Evolutionary conservation across 257 asterid species (phyloP).

Genomic region (Phtheirospermum japonicum): DNA sequence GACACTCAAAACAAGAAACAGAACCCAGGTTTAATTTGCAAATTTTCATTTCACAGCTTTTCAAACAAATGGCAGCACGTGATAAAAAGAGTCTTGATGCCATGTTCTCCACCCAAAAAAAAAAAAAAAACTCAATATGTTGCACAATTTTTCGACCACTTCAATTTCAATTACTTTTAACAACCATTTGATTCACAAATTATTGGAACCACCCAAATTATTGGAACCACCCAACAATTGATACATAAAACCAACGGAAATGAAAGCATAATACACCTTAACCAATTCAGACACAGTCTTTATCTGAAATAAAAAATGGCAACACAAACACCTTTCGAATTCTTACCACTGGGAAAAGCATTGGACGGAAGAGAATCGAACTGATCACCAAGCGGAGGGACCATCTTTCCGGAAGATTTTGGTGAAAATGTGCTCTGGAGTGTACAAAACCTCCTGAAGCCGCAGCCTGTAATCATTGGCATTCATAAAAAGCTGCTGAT

Average conservation of each 20-base stretch:
- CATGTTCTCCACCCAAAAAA: background rate
- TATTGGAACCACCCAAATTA: constrained; percentile 2
- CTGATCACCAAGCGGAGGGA: constrained; percentile 76
- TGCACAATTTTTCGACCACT: constrained; percentile 1
- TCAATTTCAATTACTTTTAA: background rate
- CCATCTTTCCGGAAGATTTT: constrained; percentile 87
- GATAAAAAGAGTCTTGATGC: background rate
- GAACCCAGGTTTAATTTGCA: constrained; percentile 12
- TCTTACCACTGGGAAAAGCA: constrained; percentile 41
- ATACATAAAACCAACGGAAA: constrained; percentile 1
- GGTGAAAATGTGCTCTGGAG: constrained; percentile 58
- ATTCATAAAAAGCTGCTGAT: constrained; percentile 45
- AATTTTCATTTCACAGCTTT: background rate
- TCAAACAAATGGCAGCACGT: constrained; percentile 6
- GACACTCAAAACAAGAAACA: background rate
- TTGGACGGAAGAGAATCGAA: constrained; percentile 67
- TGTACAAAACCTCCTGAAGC: constrained; percentile 72
- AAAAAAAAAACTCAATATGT: background rate
- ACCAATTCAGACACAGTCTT: constrained; percentile 8
- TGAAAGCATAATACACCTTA: constrained; percentile 17
- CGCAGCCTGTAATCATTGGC: constrained; percentile 57
- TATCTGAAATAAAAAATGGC: background rate
- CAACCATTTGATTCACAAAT: constrained; percentile 12
- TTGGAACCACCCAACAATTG: background rate
- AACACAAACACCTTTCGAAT: constrained; percentile 10